Evolutionary conservation across 2,329 filamentous ascomycete species (phyloP).

Genomic region (Epichloe gansuensis): DNA sequence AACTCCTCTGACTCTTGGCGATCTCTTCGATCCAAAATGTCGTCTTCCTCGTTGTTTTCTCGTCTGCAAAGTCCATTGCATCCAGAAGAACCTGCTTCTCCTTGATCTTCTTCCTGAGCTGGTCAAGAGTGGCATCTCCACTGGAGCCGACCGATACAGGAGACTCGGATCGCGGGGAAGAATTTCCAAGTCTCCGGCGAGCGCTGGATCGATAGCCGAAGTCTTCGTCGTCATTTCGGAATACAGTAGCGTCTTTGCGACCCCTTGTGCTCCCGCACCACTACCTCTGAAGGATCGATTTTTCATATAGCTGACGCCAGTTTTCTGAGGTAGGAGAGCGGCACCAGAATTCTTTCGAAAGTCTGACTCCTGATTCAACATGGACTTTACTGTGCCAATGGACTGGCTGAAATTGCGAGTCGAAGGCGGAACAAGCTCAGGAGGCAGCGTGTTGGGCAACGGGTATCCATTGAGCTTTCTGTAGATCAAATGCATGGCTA

Average conservation of each 20-base stretch:
- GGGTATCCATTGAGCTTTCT: conserved; percentile 93
- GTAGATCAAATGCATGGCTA: conserved; percentile 98
- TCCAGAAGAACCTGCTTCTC: conserved; percentile 93
- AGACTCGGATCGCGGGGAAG: conserved; percentile 70
- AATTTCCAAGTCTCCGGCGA: conserved; percentile 68
- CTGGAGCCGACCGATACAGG: conserved; percentile 57
- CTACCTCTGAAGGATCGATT: conserved; percentile 76
- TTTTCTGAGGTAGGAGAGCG: conserved; percentile 84
- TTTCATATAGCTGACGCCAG: conserved; percentile 96
- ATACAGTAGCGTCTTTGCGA: conserved; percentile 91
- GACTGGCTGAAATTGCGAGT: conserved; percentile 88
- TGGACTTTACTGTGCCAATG: conserved; percentile 81
- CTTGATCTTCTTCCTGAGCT: conserved; percentile 81
- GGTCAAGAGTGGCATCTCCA: conserved; percentile 76
- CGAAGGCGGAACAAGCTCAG: conserved; percentile 88
- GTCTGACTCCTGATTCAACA: conserved; percentile 83
- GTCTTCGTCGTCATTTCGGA: conserved; percentile 90
- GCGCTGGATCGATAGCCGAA: conserved; percentile 90
- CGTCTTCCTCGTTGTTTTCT: conserved; percentile 85
- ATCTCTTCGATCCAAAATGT: conserved; percentile 80
- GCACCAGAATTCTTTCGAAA: conserved; percentile 80
- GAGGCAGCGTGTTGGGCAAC: conserved; percentile 72
- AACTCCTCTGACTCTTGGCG: conserved; percentile 86
- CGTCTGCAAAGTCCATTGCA: conserved; percentile 92
- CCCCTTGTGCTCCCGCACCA: conserved; percentile 43